Percentiles rank a stretch among this genome's conserved stretches.
These are phyloP conservation scores for Meredithiella fracta DNA, from an alignment of 2,329 filamentous ascomycete genomes.

Conservation along the genomic window DNA sequence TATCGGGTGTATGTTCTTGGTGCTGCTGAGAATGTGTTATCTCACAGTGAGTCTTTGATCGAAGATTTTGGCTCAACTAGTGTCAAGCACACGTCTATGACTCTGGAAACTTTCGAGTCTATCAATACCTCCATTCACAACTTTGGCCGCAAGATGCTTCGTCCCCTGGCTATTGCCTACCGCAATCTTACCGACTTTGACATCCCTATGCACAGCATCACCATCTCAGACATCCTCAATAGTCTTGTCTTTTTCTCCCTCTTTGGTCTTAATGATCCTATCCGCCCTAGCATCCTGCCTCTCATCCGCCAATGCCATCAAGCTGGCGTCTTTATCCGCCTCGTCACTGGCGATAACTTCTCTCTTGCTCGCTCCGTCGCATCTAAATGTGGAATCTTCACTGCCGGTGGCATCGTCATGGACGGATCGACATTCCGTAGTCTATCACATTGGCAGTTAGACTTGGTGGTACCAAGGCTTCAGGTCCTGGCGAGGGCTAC, in stretches of 20 bases:
- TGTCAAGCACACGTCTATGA: slow-evolving; percentile 16
- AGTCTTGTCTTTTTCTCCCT: slow-evolving; percentile 27
- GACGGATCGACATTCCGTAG: slow-evolving; percentile 38
- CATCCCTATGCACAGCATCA: slow-evolving; percentile 24
- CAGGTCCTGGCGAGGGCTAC: slow-evolving; percentile 54
- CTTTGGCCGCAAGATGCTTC: slow-evolving; percentile 50
- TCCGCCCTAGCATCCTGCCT: slow-evolving; percentile 43
- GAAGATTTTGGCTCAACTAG: slow-evolving; percentile 23
- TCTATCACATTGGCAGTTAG: slow-evolving; percentile 31
- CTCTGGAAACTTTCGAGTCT: slow-evolving; percentile 20
- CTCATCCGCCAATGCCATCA: slow-evolving; percentile 45
- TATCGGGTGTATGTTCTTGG: slow-evolving; percentile 40
- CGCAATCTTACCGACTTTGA: slow-evolving; percentile 39
- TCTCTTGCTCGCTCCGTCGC: slow-evolving; percentile 30
- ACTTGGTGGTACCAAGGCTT: slow-evolving; percentile 41
- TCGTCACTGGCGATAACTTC: slow-evolving; percentile 38
- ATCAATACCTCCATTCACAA: slow-evolving; percentile 23
- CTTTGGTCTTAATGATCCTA: slow-evolving; percentile 52
- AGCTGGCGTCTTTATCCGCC: slow-evolving; percentile 50
- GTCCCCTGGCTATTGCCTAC: slow-evolving; percentile 50
- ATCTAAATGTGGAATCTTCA: slow-evolving; percentile 39
- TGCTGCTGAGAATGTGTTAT: slow-evolving; percentile 38
- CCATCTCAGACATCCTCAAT: slow-evolving; percentile 14
- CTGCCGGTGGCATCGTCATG: slow-evolving; percentile 42
- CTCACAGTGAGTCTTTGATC: slow-evolving; percentile 27